Evolutionary conservation across 2,329 filamentous ascomycete species (phyloP), one percentile per base, ranked within the genome.

Genomic region (Thielaviopsis musarum): DNA sequence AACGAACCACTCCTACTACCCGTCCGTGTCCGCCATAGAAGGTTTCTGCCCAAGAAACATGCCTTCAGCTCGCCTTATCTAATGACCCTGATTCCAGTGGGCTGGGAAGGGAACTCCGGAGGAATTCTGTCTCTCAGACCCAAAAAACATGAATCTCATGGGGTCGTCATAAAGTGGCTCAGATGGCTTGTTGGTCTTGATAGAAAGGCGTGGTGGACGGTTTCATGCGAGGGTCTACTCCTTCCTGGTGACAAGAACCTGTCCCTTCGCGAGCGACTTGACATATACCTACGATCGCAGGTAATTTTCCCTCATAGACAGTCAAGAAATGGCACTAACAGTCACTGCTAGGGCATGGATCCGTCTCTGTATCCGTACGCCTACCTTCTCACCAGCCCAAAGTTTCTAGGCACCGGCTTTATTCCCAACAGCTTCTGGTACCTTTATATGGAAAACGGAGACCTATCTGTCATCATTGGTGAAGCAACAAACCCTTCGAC

Each of bases 361-460:
- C 78, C 80, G 56, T 66, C 73, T 1, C 71, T 75, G 53, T 90
- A 85, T 70, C 79, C 82, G 12, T 75, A 83, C 65, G 84, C 82
- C 0, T 89, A 88, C 65, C 73, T 91, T 3, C 74, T 88, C 22
- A 90, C 87, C 1, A 83, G 84, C 3, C 80, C 85, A 5, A 77
- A 77, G 30, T 84, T 88, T 62, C 68, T 87, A 5, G 82, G 83
- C 2, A 87, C 86, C 66, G 79, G 80, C 22, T 88, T 87, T 70
- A 90, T 88, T 65, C 85, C 85, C 0, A 83, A 86, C 2, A 89
- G 85, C 0, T 87, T 90, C 65, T 91, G 86, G 84, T 88, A 89
- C 64, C 75, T 91, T 2, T 90, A 91, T 67, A 77, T 81, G 13
- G 64, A 70, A 0, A 69, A 78, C 9, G 77, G 77, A 60, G 69